These are phyloP conservation scores for Ophiostoma australiae DNA, from an alignment of 2,329 filamentous ascomycete genomes.

Conservation along the genomic window DNA sequence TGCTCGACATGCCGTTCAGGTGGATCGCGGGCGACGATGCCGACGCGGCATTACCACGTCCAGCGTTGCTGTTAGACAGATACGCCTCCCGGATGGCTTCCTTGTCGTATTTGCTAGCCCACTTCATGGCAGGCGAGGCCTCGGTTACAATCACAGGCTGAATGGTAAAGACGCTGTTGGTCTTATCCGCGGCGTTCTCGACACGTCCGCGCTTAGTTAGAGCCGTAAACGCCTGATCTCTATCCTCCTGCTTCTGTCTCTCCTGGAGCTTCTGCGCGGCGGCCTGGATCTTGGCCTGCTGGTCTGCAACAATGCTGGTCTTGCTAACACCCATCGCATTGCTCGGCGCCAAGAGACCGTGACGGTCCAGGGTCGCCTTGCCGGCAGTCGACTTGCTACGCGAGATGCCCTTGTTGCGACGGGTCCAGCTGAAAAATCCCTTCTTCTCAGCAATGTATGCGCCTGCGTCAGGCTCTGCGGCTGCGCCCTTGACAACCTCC, in stretches of 20 bases:
- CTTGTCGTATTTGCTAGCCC: conserved; percentile 93
- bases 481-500: conserved; percentile 91
- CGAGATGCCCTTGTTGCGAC: conserved; percentile 56
- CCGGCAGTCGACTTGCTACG: conserved; percentile 63
- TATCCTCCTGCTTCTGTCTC: conserved; percentile 57
- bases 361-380: conserved; percentile 52
- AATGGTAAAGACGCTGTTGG: conserved; percentile 82
- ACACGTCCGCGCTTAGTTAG: conserved; percentile 48
- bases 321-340: conserved; percentile 57
- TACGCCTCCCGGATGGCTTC: conserved; percentile 82
- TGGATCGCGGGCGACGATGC: conserved; percentile 23
- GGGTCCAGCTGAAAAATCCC: conserved; percentile 82
- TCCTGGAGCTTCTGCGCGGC: conserved; percentile 80
- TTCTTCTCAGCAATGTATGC: conserved; percentile 96
- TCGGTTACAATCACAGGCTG: conserved; percentile 80
- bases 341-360: conserved; percentile 40
- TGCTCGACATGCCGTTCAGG: conserved; percentile 21
- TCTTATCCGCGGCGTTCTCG: conserved; percentile 61
- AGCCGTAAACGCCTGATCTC: conserved; percentile 37
- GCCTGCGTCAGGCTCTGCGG: conserved; percentile 73
- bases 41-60: conserved; percentile 49
- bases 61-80: conserved; percentile 66
- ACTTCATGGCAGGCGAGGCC: conserved; percentile 91
- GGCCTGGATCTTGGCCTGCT: conserved; percentile 87
- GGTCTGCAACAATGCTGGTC: conserved; percentile 79